Evolutionary conservation across 2,329 filamentous ascomycete genomes (phyloP).

Genomic region (Pseudogymnoascus sp.): DNA sequence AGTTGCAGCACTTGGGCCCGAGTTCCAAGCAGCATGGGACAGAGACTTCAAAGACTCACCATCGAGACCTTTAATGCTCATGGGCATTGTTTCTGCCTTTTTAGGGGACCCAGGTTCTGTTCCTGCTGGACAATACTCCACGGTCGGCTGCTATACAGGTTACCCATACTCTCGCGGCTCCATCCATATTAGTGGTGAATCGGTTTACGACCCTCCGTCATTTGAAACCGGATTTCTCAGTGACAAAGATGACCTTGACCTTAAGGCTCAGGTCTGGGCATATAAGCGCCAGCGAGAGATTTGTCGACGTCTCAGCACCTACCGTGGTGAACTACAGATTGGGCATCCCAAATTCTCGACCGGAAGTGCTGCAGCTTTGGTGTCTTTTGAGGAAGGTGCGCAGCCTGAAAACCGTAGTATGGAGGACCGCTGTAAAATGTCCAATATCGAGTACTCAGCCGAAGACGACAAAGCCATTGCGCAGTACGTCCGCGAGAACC

Average conservation of each 20-base stretch:
- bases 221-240: constrained; percentile 53
- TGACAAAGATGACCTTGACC: constrained; percentile 42
- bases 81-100: constrained; percentile 43
- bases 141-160: constrained; percentile 45
- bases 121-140: constrained; percentile 43
- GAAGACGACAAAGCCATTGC: constrained; percentile 26
- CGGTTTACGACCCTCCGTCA: constrained; percentile 34
- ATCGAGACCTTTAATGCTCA: constrained; percentile 39
- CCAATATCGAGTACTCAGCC: background rate
- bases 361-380: constrained; percentile 34
- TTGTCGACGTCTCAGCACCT: constrained; percentile 47
- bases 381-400: constrained; percentile 25
- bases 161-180: constrained; percentile 57
- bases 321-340: constrained; percentile 38
- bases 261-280: constrained; percentile 53
- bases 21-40: constrained; percentile 50
- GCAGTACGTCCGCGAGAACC: constrained; percentile 30
- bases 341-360: constrained; percentile 40
- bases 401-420: constrained; percentile 15
- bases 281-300: constrained; percentile 63
- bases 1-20: constrained; percentile 44
- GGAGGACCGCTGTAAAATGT: constrained; percentile 14
- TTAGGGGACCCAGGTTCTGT: constrained; percentile 37
- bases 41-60: constrained; percentile 40
- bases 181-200: constrained; percentile 48